Evolutionary conservation across 225 moss, liverwort and hornwort species (phyloP).

Genomic region (Thuidium tamariscinum): DNA sequence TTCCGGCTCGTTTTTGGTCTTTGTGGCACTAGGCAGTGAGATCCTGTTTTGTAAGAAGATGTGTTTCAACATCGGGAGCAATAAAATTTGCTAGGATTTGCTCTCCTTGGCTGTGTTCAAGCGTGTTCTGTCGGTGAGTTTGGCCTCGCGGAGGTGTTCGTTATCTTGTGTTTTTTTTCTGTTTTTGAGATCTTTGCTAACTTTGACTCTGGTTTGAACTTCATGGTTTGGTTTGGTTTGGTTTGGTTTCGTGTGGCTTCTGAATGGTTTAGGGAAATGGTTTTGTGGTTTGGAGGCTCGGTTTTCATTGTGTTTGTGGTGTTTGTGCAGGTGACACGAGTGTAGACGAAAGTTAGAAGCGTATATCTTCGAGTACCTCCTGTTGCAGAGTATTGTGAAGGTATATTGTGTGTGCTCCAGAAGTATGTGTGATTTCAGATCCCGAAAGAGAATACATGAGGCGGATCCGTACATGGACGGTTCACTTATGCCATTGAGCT

Average conservation of each 20-base stretch:
- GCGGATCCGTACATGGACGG: conserved; percentile 36
- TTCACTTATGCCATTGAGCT: conserved; percentile 17
- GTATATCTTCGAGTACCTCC: not conserved
- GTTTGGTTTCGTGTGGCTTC: not conserved
- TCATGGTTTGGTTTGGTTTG: not conserved
- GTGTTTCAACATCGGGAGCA: not conserved
- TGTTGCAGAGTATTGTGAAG: not conserved
- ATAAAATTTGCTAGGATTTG: not conserved
- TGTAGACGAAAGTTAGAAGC: not conserved
- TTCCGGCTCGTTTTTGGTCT: not conserved
- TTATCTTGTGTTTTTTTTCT: not conserved
- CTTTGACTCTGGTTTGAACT: not conserved
- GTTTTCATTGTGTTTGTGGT: not conserved
- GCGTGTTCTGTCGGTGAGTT: not conserved
- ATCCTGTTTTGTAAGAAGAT: not conserved
- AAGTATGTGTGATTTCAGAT: conserved; percentile 48
- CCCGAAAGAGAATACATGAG: conserved; percentile 45
- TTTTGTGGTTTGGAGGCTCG: not conserved
- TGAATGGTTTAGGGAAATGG: not conserved
- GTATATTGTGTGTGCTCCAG: not conserved
- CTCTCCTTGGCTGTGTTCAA: not conserved
- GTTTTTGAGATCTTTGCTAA: not conserved
- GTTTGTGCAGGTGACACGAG: not conserved
- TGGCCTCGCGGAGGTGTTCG: too few species aligned
- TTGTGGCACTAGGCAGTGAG: not conserved